Evolutionary conservation across 352 stramenopile species (phyloP), one percentile per base, ranked within the genome.

Genomic region (Phytophthora pinifolia): DNA sequence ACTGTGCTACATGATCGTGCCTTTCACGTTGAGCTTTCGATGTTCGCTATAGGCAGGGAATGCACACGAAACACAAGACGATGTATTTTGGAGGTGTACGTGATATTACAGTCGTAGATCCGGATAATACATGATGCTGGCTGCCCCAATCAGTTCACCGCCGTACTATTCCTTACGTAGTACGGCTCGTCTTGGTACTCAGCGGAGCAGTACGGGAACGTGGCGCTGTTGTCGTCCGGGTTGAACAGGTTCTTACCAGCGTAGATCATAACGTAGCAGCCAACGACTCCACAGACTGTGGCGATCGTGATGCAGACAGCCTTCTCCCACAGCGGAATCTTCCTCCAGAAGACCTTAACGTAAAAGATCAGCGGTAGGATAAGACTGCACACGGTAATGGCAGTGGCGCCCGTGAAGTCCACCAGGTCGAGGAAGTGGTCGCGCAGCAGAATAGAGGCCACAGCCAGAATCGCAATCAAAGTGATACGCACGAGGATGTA

Each of bases 291-390:
- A 34, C 64, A 74, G 15, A 76, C 36, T 7, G 59, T 54, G 14
- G 64, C 15, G 9, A 68, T 54, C 20, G 48, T 29, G 17, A 71
- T 45, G 35, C 60, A 69, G 14, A 54, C 25, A 8, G 52, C 30
- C 58, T 74, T 74, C 39, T 76, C 67, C 47, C 65, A 72, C 15
- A 74, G 9, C n/a, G 60, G 64, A 8, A 76, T 57, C 34, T 54
- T 56, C 7, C 18, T 48, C 64, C 65, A 74, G 29, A 71, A 54
- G 18, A 62, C 48, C 54, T 72, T 72, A 13, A 76, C 33, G 45
- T 78, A 78, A 56, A 78, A 73, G 1, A 70, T 17, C 13, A 75
- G 62, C 8, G 69, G 69, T 18, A 78, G 33, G 9, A 75, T 67
- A 27, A 76, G 53, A 39, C 66, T 76, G 50, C 58, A 70, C 8